phyloP scores from a whole-genome alignment of 2,329 filamentous ascomycete genomes.

The Xylaria sp. region DNA sequence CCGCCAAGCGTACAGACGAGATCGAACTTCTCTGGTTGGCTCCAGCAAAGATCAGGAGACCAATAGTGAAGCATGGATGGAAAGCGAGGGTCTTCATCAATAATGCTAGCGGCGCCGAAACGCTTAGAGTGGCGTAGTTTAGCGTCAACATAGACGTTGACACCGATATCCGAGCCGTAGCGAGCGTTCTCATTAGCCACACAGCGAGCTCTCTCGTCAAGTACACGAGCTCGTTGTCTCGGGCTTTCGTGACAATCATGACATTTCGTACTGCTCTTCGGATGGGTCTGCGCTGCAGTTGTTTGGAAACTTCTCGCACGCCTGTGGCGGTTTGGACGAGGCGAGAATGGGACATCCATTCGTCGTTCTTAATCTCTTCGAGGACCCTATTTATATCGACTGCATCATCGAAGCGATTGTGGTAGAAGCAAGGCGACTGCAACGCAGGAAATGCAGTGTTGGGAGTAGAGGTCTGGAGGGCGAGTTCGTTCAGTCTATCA shows the following conservation, averaged over 20 bases:
- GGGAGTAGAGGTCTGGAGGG: conserved; percentile 49
- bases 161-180: conserved; percentile 86
- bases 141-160: conserved; percentile 98
- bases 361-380: conserved; percentile 88
- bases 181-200: conserved; percentile 87
- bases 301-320: conserved; percentile 93
- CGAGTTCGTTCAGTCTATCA: conserved; percentile 62
- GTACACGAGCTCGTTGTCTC: conserved; percentile 90
- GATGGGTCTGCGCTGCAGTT: conserved; percentile 89
- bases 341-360: conserved; percentile 90
- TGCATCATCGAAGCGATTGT: conserved; percentile 94
- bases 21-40: conserved; percentile 91
- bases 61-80: conserved; percentile 89
- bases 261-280: conserved; percentile 90
- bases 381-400: conserved; percentile 94
- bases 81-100: conserved; percentile 77
- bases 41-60: conserved; percentile 96
- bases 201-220: conserved; percentile 85
- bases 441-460: conserved; percentile 68
- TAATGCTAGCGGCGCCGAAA: conserved; percentile 76
- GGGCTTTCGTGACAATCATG: conserved; percentile 98
- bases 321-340: conserved; percentile 94
- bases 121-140: conserved; percentile 88
- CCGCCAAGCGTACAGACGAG: conserved; percentile 87
- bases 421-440: conserved; percentile 96